These are phyloP conservation scores for Colletotrichum melonis DNA, from an alignment of 2,329 filamentous ascomycete genomes.

Conservation along the genomic window DNA sequence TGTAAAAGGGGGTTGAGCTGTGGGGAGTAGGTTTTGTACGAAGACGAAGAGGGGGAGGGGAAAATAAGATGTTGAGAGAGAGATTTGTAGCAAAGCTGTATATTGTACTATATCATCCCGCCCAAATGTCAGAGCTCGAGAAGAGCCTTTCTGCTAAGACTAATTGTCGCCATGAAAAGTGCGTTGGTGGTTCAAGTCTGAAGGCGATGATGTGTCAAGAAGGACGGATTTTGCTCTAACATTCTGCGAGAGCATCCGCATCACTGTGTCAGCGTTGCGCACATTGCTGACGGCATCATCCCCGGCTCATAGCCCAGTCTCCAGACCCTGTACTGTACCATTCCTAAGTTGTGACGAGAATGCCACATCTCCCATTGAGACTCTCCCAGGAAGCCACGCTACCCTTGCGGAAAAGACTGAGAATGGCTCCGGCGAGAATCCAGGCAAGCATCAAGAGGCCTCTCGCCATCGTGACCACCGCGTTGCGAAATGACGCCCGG, in stretches of 20 bases:
- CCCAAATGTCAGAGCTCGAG: constrained; percentile 17
- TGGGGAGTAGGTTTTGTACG: not conserved
- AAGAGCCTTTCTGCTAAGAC: constrained; percentile 1
- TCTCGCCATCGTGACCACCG: no score
- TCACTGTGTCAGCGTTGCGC: not conserved
- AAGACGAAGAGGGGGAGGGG: not conserved
- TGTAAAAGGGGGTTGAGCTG: constrained; percentile 39
- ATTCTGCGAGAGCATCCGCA: not conserved
- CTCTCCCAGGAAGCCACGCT: not conserved
- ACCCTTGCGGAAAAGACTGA: not conserved
- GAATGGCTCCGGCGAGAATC: not conserved
- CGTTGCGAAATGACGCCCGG: not conserved
- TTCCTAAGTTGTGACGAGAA: no score
- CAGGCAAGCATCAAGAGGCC: no score
- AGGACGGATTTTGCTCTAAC: not conserved
- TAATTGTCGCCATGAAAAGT: no score
- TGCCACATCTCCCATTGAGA: not conserved
- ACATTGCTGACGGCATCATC: no score
- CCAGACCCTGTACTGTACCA: not conserved
- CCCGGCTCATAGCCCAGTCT: no score
- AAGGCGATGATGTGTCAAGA: not conserved
- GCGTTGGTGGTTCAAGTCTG: no score
- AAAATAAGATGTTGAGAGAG: not conserved
- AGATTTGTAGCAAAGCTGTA: constrained; percentile 32
- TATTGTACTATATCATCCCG: constrained; percentile 35